Evolutionary conservation across 805 yeast species (phyloP), one percentile per base, ranked within the genome.

Genomic region (Alloascoidea hylecoeti): DNA sequence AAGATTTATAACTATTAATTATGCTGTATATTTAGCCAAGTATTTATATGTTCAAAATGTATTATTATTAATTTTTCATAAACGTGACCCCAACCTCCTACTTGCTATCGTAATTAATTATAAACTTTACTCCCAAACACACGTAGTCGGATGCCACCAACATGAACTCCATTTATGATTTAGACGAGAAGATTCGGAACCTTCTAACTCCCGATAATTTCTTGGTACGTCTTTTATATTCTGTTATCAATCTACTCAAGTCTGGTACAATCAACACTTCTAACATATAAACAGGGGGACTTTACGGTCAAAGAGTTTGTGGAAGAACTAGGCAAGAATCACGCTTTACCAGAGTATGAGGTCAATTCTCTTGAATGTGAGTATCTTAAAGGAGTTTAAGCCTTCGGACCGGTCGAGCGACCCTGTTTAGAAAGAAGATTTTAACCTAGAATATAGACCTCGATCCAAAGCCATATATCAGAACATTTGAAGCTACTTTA

Each of bases 401-500:
- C 39, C 14, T 38, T 41, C 9, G 44, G 34, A 4, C 27, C 36
- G 14, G 34, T 40, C 15, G 47, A 42, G 18, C 45, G 46, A n/a
- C n/a, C 41, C 23, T 30, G 37, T 34, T 6, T 5, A 37, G 14
- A 16, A 6, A 27, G 34, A 4, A 28, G 33, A n/a, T 13, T 17
- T 12, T 18, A 15, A 5, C 32, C 36, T 2, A 35, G 32, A 3
- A 33, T 32, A 4, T 6, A 45, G 56, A 60, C 9, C 57, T 85
- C 39, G 96, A 92, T 50, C 96, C 97, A 1, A 85, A 84, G 50
- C 97, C 97, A 2, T 92, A 83, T 52, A 89, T 89, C 35, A 71
- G 96, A 46, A 84, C 95, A 0, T 88, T 92, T 55, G 96, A 89
- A 52, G 75, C 88, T 1, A 83, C 92, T 2, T 61, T 86, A 35